phyloP scores from a whole-genome alignment of 1,139 yeast species.

The Saccharomyces pastorianus region DNA sequence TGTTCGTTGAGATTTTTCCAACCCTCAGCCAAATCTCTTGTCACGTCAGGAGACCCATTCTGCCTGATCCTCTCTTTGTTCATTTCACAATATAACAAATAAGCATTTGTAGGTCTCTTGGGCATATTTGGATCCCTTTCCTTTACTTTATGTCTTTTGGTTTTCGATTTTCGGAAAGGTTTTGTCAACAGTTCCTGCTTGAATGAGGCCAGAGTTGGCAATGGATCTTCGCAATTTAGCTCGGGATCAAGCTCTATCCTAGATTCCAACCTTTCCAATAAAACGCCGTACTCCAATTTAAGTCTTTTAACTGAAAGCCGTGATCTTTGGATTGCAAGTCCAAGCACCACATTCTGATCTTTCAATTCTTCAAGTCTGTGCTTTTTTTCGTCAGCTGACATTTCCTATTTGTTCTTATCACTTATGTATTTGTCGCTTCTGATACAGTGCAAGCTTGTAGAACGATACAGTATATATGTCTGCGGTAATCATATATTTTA shows the following conservation, averaged over 20 bases:
- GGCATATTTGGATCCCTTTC: conserved; percentile 76
- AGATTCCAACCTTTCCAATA: conserved; percentile 71
- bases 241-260: conserved; percentile 35
- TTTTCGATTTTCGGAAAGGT: conserved; percentile 26
- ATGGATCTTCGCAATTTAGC: conserved; percentile 24
- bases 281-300: conserved; percentile 71
- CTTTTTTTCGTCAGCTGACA: conserved; percentile 47
- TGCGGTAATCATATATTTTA: background rate
- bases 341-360: conserved; percentile 67
- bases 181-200: conserved; percentile 24
- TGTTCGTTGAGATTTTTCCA: conserved; percentile 75
- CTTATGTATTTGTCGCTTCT: background rate
- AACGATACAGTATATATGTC: background rate
- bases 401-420: conserved; percentile 1
- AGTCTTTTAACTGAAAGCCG: conserved; percentile 69
- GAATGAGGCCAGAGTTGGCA: conserved; percentile 27
- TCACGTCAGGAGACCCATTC: conserved; percentile 53
- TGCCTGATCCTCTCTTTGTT: conserved; percentile 69
- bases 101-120: conserved; percentile 84
- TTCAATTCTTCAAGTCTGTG: conserved; percentile 68
- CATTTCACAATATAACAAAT: conserved; percentile 75
- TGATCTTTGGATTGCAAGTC: conserved; percentile 72
- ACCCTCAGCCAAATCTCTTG: conserved; percentile 71
- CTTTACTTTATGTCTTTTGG: conserved; percentile 29
- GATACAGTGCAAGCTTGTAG: background rate